A percentile compares a stretch with the other conserved stretches of the same genome.
Conservation (phyloP, 2,329 filamentous ascomycete genomes). For the Epichloe gansuensis region DNA sequence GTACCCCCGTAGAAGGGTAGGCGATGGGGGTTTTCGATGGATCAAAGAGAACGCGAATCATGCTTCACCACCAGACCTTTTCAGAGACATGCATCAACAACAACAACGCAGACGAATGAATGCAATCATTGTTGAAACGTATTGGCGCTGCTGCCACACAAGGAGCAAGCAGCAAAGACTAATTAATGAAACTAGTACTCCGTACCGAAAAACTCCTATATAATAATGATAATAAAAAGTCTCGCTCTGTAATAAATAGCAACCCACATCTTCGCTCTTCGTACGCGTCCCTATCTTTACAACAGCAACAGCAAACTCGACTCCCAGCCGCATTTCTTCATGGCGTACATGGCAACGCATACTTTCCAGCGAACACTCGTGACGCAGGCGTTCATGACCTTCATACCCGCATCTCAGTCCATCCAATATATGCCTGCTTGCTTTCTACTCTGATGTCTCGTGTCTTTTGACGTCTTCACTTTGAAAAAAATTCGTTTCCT, state of each 20-base stretch:
- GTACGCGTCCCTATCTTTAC: background rate
- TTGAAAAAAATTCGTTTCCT: background rate
- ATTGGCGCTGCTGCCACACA: background rate
- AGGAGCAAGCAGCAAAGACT: too few relatives aligned
- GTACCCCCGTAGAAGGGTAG: too few relatives aligned
- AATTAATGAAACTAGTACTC: background rate
- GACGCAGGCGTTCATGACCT: background rate
- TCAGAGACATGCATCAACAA: too few relatives aligned
- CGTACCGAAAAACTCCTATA: background rate
- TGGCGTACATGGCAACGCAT: background rate
- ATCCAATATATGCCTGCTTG: background rate
- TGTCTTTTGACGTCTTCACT: background rate
- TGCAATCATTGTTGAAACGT: background rate
- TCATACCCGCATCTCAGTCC: background rate
- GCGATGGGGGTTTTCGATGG: too few relatives aligned
- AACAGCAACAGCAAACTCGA: background rate
- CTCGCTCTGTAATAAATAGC: background rate
- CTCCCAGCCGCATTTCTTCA: background rate
- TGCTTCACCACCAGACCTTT: too few relatives aligned
- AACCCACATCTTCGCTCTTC: background rate
- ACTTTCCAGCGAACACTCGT: background rate
- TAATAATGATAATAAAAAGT: background rate
- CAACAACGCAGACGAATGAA: too few relatives aligned
- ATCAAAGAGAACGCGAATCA: too few relatives aligned
- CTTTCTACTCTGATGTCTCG: background rate